A percentile compares a stretch with the other conserved stretches of the same genome.
Conservation (phyloP, 345 rosid genomes). For the Alliaria petiolata region DNA sequence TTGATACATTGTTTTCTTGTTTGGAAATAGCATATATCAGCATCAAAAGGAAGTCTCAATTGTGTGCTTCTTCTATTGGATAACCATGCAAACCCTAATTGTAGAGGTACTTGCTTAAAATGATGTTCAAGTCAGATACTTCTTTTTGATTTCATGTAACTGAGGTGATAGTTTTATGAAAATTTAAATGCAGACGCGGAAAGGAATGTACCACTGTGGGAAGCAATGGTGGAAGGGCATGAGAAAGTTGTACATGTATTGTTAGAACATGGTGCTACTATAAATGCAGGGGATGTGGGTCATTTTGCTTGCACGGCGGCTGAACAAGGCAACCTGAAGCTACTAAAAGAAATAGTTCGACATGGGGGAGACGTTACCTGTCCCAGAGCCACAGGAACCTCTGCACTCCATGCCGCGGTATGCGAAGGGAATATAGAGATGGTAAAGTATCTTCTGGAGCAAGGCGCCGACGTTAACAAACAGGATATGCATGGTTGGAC, state of each 20-base stretch:
- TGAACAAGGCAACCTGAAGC: constrained; percentile 57
- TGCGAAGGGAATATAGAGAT: constrained; percentile 69
- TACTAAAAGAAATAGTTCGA: constrained; percentile 52
- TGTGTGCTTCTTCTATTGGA: constrained; percentile 75
- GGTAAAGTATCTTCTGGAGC: constrained; percentile 59
- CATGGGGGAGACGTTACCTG: constrained; percentile 57
- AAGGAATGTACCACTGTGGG: constrained; percentile 79
- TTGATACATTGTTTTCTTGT: not conserved
- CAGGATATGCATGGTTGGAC: constrained; percentile 66
- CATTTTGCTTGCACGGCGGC: constrained; percentile 68
- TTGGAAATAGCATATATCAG: constrained; percentile 70
- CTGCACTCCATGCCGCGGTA: constrained; percentile 83
- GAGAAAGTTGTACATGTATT: constrained; percentile 46
- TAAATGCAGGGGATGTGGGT: constrained; percentile 68
- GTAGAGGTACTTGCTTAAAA: constrained; percentile 47
- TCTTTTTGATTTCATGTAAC: not conserved
- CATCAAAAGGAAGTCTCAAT: constrained; percentile 67
- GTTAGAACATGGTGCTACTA: constrained; percentile 39
- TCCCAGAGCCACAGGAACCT: constrained; percentile 48
- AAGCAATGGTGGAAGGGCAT: constrained; percentile 66
- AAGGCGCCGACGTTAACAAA: constrained; percentile 67
- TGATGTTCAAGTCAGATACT: not conserved
- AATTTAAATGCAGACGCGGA: constrained; percentile 51
- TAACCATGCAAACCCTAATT: constrained; percentile 59
- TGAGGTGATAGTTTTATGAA: not conserved